Evolutionary conservation across 306 rosid species (phyloP), one percentile per base, ranked within the genome.

Genomic region (Lupinus albus): DNA sequence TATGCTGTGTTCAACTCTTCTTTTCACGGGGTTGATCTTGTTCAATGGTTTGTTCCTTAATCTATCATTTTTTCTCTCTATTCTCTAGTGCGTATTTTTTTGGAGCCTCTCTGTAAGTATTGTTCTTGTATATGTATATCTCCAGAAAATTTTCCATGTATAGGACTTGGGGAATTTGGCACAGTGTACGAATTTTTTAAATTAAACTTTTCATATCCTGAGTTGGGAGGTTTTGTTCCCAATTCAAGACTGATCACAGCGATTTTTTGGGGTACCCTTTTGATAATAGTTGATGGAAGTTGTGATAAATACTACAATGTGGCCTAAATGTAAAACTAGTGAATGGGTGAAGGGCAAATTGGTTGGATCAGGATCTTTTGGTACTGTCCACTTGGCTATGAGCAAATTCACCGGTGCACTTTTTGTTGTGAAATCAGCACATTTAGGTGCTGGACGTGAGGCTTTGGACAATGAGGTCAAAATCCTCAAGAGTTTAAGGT

Each of bases 381-480:
- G 91, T n/a, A 77, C 54, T 58, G 85, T 88, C 11, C 83, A 88
- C 74, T 74, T 88, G 76, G 91, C 91, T 35, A 83, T 85, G 83
- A 68, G 70, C 76, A 83, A 76, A 55, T 64, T 81, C 52, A 79
- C 80, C 0, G 88, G 88, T 20, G 80, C 81, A 15, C 79, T 85
- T 42, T 88, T 88, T 45, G 91, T 70, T 3, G 95, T 78, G 74
- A 88, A 85, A 73, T 81, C 84, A 33, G 63, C 95, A 4, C 54
- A 61, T 42, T 52, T 75, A 4, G 36, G 7, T 21, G 73, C 51
- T n/a, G 87, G 81, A 55, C 54, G 45, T 5, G 61, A 47, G 15
- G 77, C 81, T 68, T 63, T 83, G 12, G 50, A 71, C 45, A 78
- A 81, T 30, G 88, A 88, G 78, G 87, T 68, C 13, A 71, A 73